These are phyloP conservation scores for Clitopilus hobsonii DNA, from an alignment of 768 basidiomycete genomes.

Conservation along the genomic window DNA sequence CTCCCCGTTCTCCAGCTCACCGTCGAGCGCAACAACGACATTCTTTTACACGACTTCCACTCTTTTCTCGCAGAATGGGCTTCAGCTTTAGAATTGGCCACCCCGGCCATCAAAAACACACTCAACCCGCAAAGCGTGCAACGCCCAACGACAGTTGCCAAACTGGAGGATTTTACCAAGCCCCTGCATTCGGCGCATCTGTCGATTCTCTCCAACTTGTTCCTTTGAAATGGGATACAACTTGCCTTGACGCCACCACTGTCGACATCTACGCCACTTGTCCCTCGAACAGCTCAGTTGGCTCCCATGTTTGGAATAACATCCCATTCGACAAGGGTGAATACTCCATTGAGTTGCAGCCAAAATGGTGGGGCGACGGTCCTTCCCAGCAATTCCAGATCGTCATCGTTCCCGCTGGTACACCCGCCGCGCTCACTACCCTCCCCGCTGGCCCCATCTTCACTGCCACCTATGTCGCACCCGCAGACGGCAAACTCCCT, in stretches of 20 bases:
- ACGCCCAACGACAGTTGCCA: slow-evolving; percentile 35
- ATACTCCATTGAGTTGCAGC: slow-evolving; percentile 46
- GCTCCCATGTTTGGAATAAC: slow-evolving; percentile 53
- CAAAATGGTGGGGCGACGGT: slow-evolving; percentile 71
- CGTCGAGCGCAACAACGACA: slow-evolving; percentile 1
- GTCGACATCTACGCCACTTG: slow-evolving; percentile 71
- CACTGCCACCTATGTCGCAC: slow-evolving; percentile 52
- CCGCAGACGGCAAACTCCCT: slow-evolving; percentile 32
- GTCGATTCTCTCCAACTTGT: slow-evolving; percentile 46
- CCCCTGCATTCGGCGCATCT: slow-evolving; percentile 42
- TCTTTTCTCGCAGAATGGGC: slow-evolving; percentile 1
- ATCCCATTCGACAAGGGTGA: slow-evolving; percentile 45
- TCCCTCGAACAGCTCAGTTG: slow-evolving; percentile 36
- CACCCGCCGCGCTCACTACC: slow-evolving; percentile 43
- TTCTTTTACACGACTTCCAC: slow-evolving; percentile 1
- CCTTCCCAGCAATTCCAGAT: slow-evolving; percentile 48
- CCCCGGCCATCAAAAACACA: not conserved
- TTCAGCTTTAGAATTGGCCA: not conserved
- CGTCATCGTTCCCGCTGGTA: slow-evolving; percentile 46
- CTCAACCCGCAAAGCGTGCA: not conserved
- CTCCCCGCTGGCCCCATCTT: slow-evolving; percentile 68
- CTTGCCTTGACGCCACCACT: slow-evolving; percentile 43
- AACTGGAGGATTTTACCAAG: slow-evolving; percentile 58
- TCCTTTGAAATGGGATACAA: slow-evolving; percentile 59
- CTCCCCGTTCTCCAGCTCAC: slow-evolving; percentile 1